Conservation (phyloP, 2,329 filamentous ascomycete species). For the Neocucurbitaria cava region DNA sequence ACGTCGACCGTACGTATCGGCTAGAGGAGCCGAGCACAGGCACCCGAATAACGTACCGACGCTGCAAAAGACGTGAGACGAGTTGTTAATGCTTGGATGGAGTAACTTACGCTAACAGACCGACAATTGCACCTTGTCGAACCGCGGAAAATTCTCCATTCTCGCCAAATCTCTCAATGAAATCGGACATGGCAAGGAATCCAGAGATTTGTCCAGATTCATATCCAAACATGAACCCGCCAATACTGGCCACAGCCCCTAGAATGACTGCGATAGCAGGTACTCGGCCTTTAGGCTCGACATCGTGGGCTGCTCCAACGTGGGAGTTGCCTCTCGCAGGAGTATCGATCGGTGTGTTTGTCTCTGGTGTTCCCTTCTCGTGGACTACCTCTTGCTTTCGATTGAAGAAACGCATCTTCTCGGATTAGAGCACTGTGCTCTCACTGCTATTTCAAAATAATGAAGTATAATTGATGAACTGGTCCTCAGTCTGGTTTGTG, state of each 20-base stretch:
- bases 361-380: constrained; percentile 36
- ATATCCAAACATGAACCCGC: constrained; percentile 47
- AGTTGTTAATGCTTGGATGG: not conserved
- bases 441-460: not conserved
- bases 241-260: constrained; percentile 42
- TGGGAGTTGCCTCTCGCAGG: constrained; percentile 33
- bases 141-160: constrained; percentile 42
- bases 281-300: constrained; percentile 30
- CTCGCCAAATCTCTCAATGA: constrained; percentile 41
- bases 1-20: constrained; percentile 67
- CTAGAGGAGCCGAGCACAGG: constrained; percentile 63
- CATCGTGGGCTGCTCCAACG: constrained; percentile 6
- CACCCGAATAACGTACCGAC: constrained; percentile 78
- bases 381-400: constrained; percentile 22
- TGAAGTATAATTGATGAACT: constrained; percentile 6
- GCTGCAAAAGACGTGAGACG: constrained; percentile 18
- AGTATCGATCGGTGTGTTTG: constrained; percentile 30
- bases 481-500: constrained; percentile 4
- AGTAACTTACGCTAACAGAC: constrained; percentile 40
- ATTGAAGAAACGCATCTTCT: constrained; percentile 32
- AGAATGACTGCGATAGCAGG: constrained; percentile 39
- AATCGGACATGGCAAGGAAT: constrained; percentile 46
- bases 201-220: constrained; percentile 38
- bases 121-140: constrained; percentile 46
- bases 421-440: constrained; percentile 9